Conservation (phyloP, 352 stramenopile species). For the Globisporangium lucens region DNA sequence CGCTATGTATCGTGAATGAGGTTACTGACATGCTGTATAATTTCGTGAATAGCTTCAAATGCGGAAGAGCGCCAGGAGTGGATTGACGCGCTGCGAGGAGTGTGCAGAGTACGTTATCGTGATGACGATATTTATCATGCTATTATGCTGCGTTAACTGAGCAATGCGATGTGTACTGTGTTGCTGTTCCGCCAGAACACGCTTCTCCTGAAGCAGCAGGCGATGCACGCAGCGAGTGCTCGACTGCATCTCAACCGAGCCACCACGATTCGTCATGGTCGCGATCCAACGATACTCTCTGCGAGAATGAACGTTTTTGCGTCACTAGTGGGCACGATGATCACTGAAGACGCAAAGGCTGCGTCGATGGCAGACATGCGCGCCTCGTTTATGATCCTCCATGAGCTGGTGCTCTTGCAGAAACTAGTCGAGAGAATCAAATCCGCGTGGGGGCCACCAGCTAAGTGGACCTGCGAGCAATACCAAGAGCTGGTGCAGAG, state of each 20-base stretch:
- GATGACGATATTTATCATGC: not conserved
- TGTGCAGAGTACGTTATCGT: conserved; percentile 34
- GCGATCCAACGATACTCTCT: conserved; percentile 27
- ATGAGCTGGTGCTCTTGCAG: conserved; percentile 64
- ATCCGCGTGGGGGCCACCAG: conserved; percentile 40
- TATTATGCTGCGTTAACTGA: not conserved
- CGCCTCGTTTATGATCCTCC: conserved; percentile 64
- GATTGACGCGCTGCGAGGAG: conserved; percentile 54
- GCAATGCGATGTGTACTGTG: not conserved
- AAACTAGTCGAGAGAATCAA: conserved; percentile 46
- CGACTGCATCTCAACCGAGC: conserved; percentile 18
- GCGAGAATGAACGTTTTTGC: conserved; percentile 7
- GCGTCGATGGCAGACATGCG: conserved; percentile 37
- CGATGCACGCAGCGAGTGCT: conserved; percentile 18
- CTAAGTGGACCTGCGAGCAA: conserved; percentile 46
- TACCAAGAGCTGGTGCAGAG: conserved; percentile 63
- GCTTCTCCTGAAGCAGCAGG: conserved; percentile 21
- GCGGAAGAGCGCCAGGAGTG: conserved; percentile 50
- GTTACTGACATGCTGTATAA: not conserved
- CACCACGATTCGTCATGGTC: conserved; percentile 26
- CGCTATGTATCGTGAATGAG: not conserved
- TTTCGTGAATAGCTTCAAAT: conserved; percentile 32
- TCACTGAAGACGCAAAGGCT: conserved; percentile 14
- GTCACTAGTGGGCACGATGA: conserved; percentile 10
- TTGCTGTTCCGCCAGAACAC: conserved; percentile 5